Percentiles rank a stretch among this genome's conserved stretches.
These are phyloP conservation scores for Neurospora crassa DNA, from an alignment of 2,329 filamentous ascomycete species.

Conservation along the genomic window DNA sequence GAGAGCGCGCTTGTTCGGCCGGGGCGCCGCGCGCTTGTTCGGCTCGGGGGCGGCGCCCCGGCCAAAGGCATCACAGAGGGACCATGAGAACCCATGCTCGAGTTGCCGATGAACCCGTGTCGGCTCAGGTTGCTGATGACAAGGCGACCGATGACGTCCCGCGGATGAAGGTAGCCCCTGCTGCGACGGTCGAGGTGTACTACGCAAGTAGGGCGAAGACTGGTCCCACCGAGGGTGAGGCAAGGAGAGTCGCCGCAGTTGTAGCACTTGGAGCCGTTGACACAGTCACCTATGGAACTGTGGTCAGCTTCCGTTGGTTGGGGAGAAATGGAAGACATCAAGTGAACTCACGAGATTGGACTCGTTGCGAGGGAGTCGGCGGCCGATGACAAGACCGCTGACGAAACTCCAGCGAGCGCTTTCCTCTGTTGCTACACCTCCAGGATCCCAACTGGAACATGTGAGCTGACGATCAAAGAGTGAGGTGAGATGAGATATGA, in stretches of 20 bases:
- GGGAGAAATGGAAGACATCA: neutral
- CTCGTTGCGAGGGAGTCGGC: too few relatives aligned
- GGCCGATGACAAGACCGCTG: too few relatives aligned
- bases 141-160: neutral
- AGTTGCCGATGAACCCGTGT: neutral
- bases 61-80: constrained; percentile 40
- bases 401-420: too few relatives aligned
- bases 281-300: neutral
- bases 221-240: constrained; percentile 5
- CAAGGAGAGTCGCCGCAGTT: constrained; percentile 22
- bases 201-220: neutral
- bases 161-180: neutral
- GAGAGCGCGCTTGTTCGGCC: constrained; percentile 90
- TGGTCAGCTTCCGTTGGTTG: neutral
- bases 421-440: too few relatives aligned
- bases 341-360: neutral
- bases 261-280: neutral
- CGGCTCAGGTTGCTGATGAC: neutral
- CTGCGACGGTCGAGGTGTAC: neutral
- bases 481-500: neutral
- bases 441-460: neutral
- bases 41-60: constrained; percentile 92
- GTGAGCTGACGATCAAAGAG: neutral
- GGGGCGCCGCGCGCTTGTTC: constrained; percentile 70
- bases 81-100: neutral